These are phyloP conservation scores for Citrullus amarus DNA, from an alignment of 306 rosid species.

Conservation along the genomic window DNA sequence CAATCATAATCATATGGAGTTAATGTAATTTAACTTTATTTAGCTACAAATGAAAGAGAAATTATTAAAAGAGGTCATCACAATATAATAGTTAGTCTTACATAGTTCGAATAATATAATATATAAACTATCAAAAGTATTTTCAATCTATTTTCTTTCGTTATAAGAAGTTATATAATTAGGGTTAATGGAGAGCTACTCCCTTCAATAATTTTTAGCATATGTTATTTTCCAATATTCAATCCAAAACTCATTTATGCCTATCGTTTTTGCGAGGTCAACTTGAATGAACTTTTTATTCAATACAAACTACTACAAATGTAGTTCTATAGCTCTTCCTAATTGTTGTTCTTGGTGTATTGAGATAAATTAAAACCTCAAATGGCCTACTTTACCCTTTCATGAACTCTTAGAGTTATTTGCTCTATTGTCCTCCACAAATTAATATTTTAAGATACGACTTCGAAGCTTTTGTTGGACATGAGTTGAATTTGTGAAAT, in stretches of 20 bases:
- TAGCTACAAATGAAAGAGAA: too few species aligned
- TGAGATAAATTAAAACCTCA: not conserved
- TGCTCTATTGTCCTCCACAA: not conserved
- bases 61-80: too few species aligned
- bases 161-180: too few species aligned
- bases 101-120: too few species aligned
- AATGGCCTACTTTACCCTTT: not conserved
- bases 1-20: not conserved
- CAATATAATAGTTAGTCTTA: too few species aligned
- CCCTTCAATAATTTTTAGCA: not conserved
- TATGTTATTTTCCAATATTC: not conserved
- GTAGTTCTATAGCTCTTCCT: not conserved
- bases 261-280: not conserved
- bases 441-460: not conserved
- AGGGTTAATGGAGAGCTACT: too few species aligned
- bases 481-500: not conserved
- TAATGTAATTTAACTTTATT: not conserved
- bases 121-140: too few species aligned
- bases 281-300: not conserved
- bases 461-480: not conserved
- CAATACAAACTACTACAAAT: not conserved
- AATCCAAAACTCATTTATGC: not conserved
- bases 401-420: constrained; percentile 1
- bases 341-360: not conserved
- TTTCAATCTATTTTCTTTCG: too few species aligned